Evolutionary conservation across 2,329 filamentous ascomycete genomes (phyloP).

Genomic region (Davidsoniella eucalypti): DNA sequence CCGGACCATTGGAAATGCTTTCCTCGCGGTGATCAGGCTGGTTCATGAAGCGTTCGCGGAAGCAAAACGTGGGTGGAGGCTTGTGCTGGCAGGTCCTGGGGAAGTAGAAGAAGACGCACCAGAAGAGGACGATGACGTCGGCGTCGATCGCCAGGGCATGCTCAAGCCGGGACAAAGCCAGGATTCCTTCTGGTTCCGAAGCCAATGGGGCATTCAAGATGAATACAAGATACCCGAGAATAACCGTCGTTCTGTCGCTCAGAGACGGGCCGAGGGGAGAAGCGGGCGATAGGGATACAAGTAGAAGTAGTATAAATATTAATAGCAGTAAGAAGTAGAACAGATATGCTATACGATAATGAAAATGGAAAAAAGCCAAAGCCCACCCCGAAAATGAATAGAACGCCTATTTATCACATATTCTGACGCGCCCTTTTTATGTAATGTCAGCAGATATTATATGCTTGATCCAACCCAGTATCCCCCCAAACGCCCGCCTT

Average conservation of each 20-base stretch:
- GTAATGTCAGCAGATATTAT: too few relatives aligned
- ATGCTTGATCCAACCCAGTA: too few relatives aligned
- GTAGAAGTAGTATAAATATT: too few relatives aligned
- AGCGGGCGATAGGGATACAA: background rate
- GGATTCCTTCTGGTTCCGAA: background rate
- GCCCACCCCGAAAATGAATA: too few relatives aligned
- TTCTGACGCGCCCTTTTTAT: too few relatives aligned
- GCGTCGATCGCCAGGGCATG: background rate
- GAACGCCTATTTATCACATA: too few relatives aligned
- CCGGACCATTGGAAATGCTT: conserved; percentile 14
- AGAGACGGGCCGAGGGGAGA: too few relatives aligned
- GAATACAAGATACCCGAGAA: background rate
- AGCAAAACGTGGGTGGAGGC: background rate
- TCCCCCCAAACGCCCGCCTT: too few relatives aligned
- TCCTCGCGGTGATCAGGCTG: background rate
- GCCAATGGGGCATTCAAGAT: background rate
- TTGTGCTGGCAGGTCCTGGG: background rate
- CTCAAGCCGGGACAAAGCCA: background rate
- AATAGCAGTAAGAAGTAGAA: too few relatives aligned
- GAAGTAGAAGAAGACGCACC: background rate
- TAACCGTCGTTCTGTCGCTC: conserved; percentile 4
- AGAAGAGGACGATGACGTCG: background rate
- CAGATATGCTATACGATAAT: too few relatives aligned
- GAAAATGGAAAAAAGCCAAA: too few relatives aligned
- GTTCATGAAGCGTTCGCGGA: background rate